Evolutionary conservation across 225 moss, liverwort and hornwort genomes (phyloP).

Genomic region (Anthoceros angustus): DNA sequence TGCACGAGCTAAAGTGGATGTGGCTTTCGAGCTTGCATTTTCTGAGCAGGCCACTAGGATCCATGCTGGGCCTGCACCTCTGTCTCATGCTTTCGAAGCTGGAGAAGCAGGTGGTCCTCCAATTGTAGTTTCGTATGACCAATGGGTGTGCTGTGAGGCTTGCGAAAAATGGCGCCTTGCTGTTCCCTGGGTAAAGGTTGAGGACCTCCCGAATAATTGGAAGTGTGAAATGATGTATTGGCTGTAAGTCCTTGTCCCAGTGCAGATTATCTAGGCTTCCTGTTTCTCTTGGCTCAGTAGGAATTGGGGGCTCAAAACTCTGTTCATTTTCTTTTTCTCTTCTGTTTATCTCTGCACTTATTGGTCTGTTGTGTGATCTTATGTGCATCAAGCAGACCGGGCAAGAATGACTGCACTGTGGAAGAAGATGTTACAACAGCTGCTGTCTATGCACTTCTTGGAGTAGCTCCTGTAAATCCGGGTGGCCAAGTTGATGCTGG

Average conservation of each 20-base stretch:
- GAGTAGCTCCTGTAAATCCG: slow-evolving; percentile 50
- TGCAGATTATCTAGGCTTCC: background rate
- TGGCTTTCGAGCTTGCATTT: background rate
- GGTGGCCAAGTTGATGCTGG: slow-evolving; percentile 15
- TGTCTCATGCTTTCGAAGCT: background rate
- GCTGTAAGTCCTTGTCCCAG: slow-evolving; percentile 49
- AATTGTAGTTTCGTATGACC: slow-evolving; percentile 42
- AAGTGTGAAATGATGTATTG: slow-evolving; percentile 88
- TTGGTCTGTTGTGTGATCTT: background rate
- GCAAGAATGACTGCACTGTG: slow-evolving; percentile 68
- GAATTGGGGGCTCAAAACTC: background rate
- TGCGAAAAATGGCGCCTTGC: slow-evolving; percentile 81
- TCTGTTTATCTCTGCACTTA: slow-evolving; percentile 2
- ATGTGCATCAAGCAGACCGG: slow-evolving; percentile 50
- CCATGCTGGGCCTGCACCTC: slow-evolving; percentile 12
- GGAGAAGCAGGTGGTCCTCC: slow-evolving; percentile 17
- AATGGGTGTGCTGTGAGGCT: slow-evolving; percentile 85
- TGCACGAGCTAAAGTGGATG: too few relatives aligned
- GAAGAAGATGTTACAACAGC: slow-evolving; percentile 61
- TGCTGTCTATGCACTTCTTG: slow-evolving; percentile 58
- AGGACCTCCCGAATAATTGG: slow-evolving; percentile 59
- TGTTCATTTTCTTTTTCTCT: background rate
- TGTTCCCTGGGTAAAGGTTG: slow-evolving; percentile 40
- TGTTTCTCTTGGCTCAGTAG: background rate
- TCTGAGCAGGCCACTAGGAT: background rate